Conservation (phyloP, 2,329 filamentous ascomycete species). For the Diaporthe vaccinii region DNA sequence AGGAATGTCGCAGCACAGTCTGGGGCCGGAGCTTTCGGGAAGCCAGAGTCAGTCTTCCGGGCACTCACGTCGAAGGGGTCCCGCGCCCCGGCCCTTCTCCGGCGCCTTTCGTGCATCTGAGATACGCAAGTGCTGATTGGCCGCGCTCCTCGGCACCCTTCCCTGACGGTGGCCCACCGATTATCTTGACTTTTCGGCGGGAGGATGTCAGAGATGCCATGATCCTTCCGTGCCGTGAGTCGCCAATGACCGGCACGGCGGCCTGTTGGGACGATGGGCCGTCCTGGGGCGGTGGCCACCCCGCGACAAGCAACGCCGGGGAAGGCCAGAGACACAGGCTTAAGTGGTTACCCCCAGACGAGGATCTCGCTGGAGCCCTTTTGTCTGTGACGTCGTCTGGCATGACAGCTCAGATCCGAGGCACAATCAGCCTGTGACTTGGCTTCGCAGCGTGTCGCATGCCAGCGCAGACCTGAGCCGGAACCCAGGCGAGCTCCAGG, state of each 20-base stretch:
- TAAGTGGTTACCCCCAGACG: background rate
- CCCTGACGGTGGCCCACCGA: slow-evolving; percentile 9
- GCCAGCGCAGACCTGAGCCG: background rate
- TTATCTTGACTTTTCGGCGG: slow-evolving; percentile 20
- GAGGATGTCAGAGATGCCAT: background rate
- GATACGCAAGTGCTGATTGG: slow-evolving; percentile 36
- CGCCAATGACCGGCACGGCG: slow-evolving; percentile 24
- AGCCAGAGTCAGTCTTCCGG: slow-evolving; percentile 16
- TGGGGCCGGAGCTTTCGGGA: slow-evolving; percentile 35
- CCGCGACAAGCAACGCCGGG: slow-evolving; percentile 6
- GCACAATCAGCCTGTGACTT: slow-evolving; percentile 5
- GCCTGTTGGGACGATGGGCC: slow-evolving; percentile 7
- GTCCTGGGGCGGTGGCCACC: background rate
- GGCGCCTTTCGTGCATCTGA: slow-evolving; percentile 36
- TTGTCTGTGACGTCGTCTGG: slow-evolving; percentile 5
- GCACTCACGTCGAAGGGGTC: slow-evolving; percentile 31
- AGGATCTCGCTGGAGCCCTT: background rate
- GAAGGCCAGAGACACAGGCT: background rate
- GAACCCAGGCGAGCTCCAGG: background rate
- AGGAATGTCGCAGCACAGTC: background rate
- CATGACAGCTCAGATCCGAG: background rate
- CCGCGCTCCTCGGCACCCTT: slow-evolving; percentile 21
- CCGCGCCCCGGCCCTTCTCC: slow-evolving; percentile 41
- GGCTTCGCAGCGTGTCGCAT: slow-evolving; percentile 5
- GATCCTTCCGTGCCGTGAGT: slow-evolving; percentile 22